Base-by-base conservation (phyloP, 2,329 filamentous ascomycete species). In the Mycocentrospora acerina region DNA sequence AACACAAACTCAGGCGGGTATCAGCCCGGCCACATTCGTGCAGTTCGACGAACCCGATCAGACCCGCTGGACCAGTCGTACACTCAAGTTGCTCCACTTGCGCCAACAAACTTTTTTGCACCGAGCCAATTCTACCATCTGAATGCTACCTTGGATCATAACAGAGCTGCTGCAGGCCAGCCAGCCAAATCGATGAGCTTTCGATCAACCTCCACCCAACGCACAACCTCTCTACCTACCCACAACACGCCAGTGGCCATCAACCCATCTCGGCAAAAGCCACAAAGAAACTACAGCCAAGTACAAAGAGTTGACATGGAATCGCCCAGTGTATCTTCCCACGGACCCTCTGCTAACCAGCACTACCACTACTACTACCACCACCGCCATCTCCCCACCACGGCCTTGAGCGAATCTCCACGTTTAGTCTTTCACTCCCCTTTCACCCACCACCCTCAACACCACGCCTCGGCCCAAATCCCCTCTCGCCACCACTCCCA, bases 1-100 rank as follows among this genome's bases (percentile, higher is more conserved):
- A 44, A 47, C 36, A 51, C 46, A 29, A 40, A 47, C 32, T 48
- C 46, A 0, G 44, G 37, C 25, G 50, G 41, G 9, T 50, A 42
- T 29, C 44, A 32, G 10, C 41, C 48, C 13, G 24, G 24, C 11
- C 44, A 30, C n/a, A 39, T 51, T 24, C 37, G 32, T 32, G 38
- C 35, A 1, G n/a, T 51, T 6, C 29, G 41, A n/a, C 40, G 44
- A 27, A 39, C 49, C 7, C 30, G 41, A 7, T 53, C 49, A 13
- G 42, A 37, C 24, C 46, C 40, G 16, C 54, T 48, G 2, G 48
- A 32, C 14, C 44, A 41, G 17, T 44, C 42, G 4, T 51, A 43
- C 27, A 30, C 35, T 7, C 47, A 45, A 7, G 37, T 29, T 12
- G 15, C 33, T 7, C 43, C 46, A 19, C 44, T 40, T 2, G n/a